Evolutionary conservation across 2,329 filamentous ascomycete species (phyloP), one percentile per base, ranked within the genome.

Genomic region (Corynespora cassiicola): DNA sequence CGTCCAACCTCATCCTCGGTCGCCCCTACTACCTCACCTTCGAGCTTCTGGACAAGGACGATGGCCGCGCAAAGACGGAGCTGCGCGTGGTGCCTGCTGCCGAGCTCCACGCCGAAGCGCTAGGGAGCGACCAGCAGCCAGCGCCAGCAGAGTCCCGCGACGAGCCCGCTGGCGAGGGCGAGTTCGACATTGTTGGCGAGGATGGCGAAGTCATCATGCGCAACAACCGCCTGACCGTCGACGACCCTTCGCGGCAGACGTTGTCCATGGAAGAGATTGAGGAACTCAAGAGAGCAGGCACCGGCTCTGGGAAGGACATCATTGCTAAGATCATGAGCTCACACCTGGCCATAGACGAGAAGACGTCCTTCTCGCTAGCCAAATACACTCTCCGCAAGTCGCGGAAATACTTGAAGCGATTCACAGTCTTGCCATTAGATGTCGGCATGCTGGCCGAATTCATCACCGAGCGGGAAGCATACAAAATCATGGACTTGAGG

Each of bases 321-420:
- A 94, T 99, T 49, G 86, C 88, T n/a, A 95, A 91, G 70, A 83
- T 99, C 17, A 81, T 99, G 69, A 79, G 90, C 19, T 94, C 90
- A 27, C 94, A 99, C 68, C 85, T 88, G 12, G 88, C 86, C 1
- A 79, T 99, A 27, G 90, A 95, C 53, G 87, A 97, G 72, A 99
- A 99, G 77, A 97, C 94, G 0, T 79, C 84, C 1, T 99, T 95
- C 61, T 95, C 90, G 2, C 75, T 96, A 41, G 91, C 92, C 27
- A 99, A 99, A 69, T 99, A 99, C 71, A 96, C 94, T 60, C 75
- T 97, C 12, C 78, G 95, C 29, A 99, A 99, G 74, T 87, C 88
- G 50, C 91, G 86, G 65, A 99, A 99, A 70, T 97, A 95, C 65
- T 80, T 97, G 49, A 85, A 87, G 57, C 79, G 90, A 9, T 97